Percentiles rank a stretch among this genome's conserved stretches.
Evolutionary conservation across 1,139 yeast genomes (phyloP).

Genomic region (Hemisphaericaspora xylofermentans): DNA sequence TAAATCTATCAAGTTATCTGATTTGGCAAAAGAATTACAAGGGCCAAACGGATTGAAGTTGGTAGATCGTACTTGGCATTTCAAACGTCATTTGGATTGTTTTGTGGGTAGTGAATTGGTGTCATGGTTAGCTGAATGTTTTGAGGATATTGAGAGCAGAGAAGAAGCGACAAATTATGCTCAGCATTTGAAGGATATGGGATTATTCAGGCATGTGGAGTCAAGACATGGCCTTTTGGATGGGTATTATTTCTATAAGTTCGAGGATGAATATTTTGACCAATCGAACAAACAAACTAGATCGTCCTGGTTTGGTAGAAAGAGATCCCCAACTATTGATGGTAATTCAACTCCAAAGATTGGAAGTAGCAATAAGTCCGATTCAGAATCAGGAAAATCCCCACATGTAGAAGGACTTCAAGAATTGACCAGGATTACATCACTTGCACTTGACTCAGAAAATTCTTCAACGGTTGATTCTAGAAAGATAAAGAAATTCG

Average conservation of each 20-base stretch:
- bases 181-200: constrained; percentile 67
- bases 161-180: constrained; percentile 86
- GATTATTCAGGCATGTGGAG: constrained; percentile 78
- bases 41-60: constrained; percentile 61
- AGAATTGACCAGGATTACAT: constrained; percentile 9
- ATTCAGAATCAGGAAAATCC: constrained; percentile 28
- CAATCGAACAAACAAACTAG: constrained; percentile 21
- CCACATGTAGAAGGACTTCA: constrained; percentile 22
- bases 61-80: constrained; percentile 88
- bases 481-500: constrained; percentile 26
- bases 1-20: constrained; percentile 36
- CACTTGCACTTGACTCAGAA: constrained; percentile 27
- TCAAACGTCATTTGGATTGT: constrained; percentile 73
- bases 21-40: constrained; percentile 67
- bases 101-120: constrained; percentile 86
- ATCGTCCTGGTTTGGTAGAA: constrained; percentile 37
- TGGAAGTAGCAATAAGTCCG: constrained; percentile 22
- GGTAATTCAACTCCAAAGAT: constrained; percentile 18
- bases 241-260: constrained; percentile 87
- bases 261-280: constrained; percentile 57
- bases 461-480: constrained; percentile 33
- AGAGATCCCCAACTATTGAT: constrained; percentile 15
- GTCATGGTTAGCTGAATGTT: constrained; percentile 76
- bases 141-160: constrained; percentile 73
- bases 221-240: constrained; percentile 80